A percentile compares a stretch with the other conserved stretches of the same genome.
phyloP scores from a whole-genome alignment of 805 yeast genomes.

The Yarrowia phangngaensis region DNA sequence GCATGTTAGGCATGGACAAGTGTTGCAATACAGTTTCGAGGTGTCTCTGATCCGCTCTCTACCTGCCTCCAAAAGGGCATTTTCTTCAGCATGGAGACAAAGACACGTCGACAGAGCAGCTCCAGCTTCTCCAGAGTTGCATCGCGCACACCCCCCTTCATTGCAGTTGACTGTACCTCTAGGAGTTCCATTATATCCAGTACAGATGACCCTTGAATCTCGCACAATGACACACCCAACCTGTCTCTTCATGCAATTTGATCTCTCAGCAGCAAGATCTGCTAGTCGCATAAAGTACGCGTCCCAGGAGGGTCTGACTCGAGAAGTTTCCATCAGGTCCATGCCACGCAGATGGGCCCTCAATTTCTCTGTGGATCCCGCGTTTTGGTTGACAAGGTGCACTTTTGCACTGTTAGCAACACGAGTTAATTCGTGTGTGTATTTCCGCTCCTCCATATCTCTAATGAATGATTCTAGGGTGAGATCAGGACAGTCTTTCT shows the following conservation, averaged over 20 bases:
- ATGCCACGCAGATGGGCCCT: conserved; percentile 43
- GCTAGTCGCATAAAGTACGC: conserved; percentile 92
- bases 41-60: conserved; percentile 67
- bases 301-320: conserved; percentile 93
- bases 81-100: conserved; percentile 96
- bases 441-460: conserved; percentile 39
- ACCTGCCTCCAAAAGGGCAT: conserved; percentile 91
- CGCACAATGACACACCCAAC: conserved; percentile 95
- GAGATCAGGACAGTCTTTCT: conserved; percentile 3
- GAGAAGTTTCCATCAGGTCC: conserved; percentile 48
- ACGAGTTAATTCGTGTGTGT: conserved; percentile 40
- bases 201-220: conserved; percentile 81
- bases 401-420: conserved; percentile 51
- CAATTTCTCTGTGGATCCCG: conserved; percentile 41
- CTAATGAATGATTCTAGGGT: conserved; percentile 42
- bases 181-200: conserved; percentile 98
- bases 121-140: conserved; percentile 71
- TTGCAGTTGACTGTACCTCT: conserved; percentile 82
- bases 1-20: conserved; percentile 95
- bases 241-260: conserved; percentile 94
- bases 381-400: conserved; percentile 51
- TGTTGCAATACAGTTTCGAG: conserved; percentile 82
- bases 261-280: conserved; percentile 83
- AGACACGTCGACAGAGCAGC: conserved; percentile 74
- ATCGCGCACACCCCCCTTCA: conserved; percentile 91